phyloP scores from a whole-genome alignment of 2,329 filamentous ascomycete species.

The Ophiostoma fasciatum region DNA sequence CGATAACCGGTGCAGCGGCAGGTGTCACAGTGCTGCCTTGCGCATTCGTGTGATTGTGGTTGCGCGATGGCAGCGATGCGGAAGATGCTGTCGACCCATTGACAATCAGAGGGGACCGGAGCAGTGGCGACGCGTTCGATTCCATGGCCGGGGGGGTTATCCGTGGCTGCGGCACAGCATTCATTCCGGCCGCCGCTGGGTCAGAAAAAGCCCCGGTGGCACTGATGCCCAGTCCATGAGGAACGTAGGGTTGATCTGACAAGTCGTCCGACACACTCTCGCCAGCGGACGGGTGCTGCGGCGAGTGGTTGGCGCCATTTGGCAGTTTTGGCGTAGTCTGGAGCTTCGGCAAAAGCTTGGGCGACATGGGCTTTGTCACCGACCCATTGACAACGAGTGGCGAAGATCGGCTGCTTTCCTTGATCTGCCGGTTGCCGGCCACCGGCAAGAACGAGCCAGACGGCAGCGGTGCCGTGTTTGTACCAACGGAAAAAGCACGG shows the following conservation, averaged over 20 bases:
- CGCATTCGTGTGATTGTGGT: not conserved
- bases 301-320: constrained; percentile 6
- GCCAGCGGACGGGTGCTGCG: constrained; percentile 15
- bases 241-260: constrained; percentile 19
- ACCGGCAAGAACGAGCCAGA: constrained; percentile 22
- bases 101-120: constrained; percentile 36
- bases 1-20: too few species aligned
- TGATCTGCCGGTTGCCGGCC: constrained; percentile 15
- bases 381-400: constrained; percentile 19
- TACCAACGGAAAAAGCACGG: constrained; percentile 28
- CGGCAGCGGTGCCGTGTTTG: constrained; percentile 24
- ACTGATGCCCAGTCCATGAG: constrained; percentile 17
- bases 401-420: constrained; percentile 16
- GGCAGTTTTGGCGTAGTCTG: too few species aligned
- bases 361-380: constrained; percentile 14
- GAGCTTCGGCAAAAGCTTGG: too few species aligned
- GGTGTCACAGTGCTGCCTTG: not conserved
- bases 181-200: not conserved
- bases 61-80: not conserved
- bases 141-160: constrained; percentile 14
- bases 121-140: constrained; percentile 13
- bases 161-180: constrained; percentile 3
- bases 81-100: constrained; percentile 26
- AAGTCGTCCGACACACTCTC: constrained; percentile 16
- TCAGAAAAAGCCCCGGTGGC: constrained; percentile 7